Evolutionary conservation across 2,329 filamentous ascomycete genomes (phyloP).

Genomic region (Aspergillus brunneoviolaceus): DNA sequence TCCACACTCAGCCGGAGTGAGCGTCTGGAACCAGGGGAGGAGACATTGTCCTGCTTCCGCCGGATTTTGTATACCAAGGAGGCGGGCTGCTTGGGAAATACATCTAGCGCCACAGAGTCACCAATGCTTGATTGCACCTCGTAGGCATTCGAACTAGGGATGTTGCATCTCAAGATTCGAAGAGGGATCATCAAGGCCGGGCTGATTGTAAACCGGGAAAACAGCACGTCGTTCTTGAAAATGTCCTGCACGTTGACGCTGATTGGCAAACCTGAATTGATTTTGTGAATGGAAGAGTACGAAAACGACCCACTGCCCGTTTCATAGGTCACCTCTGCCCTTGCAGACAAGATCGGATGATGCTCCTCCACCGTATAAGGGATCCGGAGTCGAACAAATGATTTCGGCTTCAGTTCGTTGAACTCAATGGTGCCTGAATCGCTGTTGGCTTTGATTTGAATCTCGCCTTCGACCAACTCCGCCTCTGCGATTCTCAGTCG

Average conservation of each 20-base stretch:
- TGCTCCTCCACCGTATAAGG: conserved; percentile 85
- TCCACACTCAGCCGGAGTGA: conserved; percentile 62
- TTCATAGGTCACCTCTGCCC: conserved; percentile 72
- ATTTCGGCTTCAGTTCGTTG: conserved; percentile 28
- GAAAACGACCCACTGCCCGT: conserved; percentile 66
- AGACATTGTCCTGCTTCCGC: conserved; percentile 20
- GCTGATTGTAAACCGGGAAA: conserved; percentile 88
- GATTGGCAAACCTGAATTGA: conserved; percentile 75
- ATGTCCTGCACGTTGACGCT: conserved; percentile 97
- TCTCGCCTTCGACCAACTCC: conserved; percentile 43
- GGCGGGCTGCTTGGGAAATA: conserved; percentile 80
- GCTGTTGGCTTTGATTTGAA: conserved; percentile 42
- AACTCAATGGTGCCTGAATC: conserved; percentile 51
- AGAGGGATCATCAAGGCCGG: conserved; percentile 75
- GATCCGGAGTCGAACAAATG: conserved; percentile 53
- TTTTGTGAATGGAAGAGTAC: conserved; percentile 61
- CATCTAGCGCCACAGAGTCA: conserved; percentile 50
- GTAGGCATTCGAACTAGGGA: conserved; percentile 67
- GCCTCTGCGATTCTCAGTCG: conserved; percentile 56
- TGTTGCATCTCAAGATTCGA: conserved; percentile 67
- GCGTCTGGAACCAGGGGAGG: conserved; percentile 27
- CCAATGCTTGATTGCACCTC: conserved; percentile 54
- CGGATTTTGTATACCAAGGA: conserved; percentile 77
- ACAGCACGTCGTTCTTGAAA: conserved; percentile 79
- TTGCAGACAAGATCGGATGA: conserved; percentile 67